phyloP scores from a whole-genome alignment of 768 basidiomycete species.

The Steccherinum ochraceum region DNA sequence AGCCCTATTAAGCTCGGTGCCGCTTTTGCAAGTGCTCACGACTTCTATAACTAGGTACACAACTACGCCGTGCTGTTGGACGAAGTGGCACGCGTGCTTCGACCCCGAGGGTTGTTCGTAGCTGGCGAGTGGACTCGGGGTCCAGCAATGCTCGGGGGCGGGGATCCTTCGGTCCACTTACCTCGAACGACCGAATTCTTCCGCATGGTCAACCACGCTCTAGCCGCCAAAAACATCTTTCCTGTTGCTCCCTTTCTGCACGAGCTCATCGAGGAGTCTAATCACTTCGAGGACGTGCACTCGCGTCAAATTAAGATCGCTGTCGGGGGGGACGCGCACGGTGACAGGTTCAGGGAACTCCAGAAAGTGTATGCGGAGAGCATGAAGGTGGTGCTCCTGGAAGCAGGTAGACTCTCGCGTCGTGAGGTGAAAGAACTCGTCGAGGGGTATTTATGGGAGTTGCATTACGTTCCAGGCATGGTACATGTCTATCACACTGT shows the following conservation, averaged over 20 bases:
- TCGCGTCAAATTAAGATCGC: slow-evolving; percentile 36
- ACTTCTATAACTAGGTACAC: slow-evolving; percentile 49
- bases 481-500: slow-evolving; percentile 44
- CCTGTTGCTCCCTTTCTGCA: slow-evolving; percentile 34
- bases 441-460: slow-evolving; percentile 38
- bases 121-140: slow-evolving; percentile 54
- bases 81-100: slow-evolving; percentile 60
- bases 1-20: too few relatives aligned
- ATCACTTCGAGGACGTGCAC: slow-evolving; percentile 36
- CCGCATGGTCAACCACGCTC: slow-evolving; percentile 32
- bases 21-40: too few relatives aligned
- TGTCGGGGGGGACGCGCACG: slow-evolving; percentile 37
- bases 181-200: slow-evolving; percentile 27
- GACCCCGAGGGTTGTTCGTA: slow-evolving; percentile 65
- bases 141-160: slow-evolving; percentile 29
- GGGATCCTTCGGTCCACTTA: slow-evolving; percentile 7
- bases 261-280: slow-evolving; percentile 27
- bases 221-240: slow-evolving; percentile 27
- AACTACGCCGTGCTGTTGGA: slow-evolving; percentile 46
- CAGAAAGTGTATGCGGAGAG: slow-evolving; percentile 41
- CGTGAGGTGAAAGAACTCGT: slow-evolving; percentile 33
- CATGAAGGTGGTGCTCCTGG: slow-evolving; percentile 39
- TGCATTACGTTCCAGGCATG: slow-evolving; percentile 40
- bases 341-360: slow-evolving; percentile 27
- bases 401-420: slow-evolving; percentile 23